Conservation (phyloP, 2,329 filamentous ascomycete species). For the Phyllosticta citriasiana region DNA sequence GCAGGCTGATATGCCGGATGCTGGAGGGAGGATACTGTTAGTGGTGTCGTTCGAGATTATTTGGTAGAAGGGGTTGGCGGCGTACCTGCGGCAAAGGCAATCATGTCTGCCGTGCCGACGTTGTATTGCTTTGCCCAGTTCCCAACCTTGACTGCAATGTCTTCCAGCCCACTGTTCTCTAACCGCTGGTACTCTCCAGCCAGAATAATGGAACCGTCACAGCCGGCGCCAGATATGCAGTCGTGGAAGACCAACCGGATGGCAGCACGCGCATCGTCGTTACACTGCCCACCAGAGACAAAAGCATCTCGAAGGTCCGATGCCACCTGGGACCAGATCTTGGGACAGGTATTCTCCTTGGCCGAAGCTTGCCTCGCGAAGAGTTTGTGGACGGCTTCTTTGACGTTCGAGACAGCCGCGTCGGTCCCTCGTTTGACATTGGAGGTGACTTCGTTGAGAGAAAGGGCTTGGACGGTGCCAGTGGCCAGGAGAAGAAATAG, state of each 20-base stretch:
- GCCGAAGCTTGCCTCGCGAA: slow-evolving; percentile 1
- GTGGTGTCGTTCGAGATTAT: not conserved
- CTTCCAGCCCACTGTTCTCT: slow-evolving; percentile 38
- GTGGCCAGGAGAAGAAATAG: not conserved
- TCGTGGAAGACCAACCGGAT: slow-evolving; percentile 26
- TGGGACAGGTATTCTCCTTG: slow-evolving; percentile 14
- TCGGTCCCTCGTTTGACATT: not conserved
- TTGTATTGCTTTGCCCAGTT: slow-evolving; percentile 32
- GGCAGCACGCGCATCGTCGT: slow-evolving; percentile 19
- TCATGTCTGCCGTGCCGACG: slow-evolving; percentile 45
- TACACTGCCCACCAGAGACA: slow-evolving; percentile 17
- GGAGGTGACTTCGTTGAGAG: slow-evolving; percentile 6
- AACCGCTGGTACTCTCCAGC: slow-evolving; percentile 25
- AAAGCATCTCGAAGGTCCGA: slow-evolving; percentile 16
- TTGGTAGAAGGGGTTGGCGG: slow-evolving; percentile 1
- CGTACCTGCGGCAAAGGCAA: slow-evolving; percentile 37
- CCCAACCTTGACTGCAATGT: slow-evolving; percentile 30
- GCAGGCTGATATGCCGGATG: slow-evolving; percentile 39
- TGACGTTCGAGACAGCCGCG: not conserved
- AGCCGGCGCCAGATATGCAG: slow-evolving; percentile 24
- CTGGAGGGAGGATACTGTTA: slow-evolving; percentile 15
- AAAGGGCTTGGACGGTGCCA: slow-evolving; percentile 1
- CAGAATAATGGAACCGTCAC: slow-evolving; percentile 33
- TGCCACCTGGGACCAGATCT: slow-evolving; percentile 17
- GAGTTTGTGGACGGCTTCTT: slow-evolving; percentile 1